Base-by-base conservation (phyloP, 805 yeast species). In the Saccharomyces jurei region DNA sequence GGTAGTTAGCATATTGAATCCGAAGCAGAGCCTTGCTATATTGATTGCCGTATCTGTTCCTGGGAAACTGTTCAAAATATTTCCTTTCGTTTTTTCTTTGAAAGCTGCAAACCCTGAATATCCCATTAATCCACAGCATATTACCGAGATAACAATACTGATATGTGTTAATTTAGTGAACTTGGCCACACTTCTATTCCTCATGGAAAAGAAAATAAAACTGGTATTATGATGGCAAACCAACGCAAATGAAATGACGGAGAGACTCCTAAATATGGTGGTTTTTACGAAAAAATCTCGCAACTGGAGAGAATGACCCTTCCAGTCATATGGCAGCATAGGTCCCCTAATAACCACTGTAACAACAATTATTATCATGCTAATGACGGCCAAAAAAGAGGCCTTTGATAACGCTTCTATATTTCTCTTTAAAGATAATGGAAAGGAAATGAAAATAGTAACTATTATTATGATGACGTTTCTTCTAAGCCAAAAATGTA, bases 201-300 rank as follows among this genome's bases (percentile, higher is more conserved):
- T 80, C 64, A 92, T 77, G 0, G 97, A 89, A 65, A 88, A 89
- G 73, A 84, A 91, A 48, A 91, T 92, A 64, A 91, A 86, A 29
- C 92, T 81, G 0, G 97, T 89, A 67, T 91, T 91, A 69, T 91
- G 98, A 66, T 91, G 98, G 66, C 98, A 91, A 3, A 91, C 97
- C 60, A 92, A 78, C 1, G 98, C 98, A 73, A 91, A 91, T 0
- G 97, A 89, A 31, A 91, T 89, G 50, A 91, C 96, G n/a, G 94
- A 85, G 28, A 91, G 82, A 2, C 97, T 96, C 69, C 91, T 96
- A 66, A 91, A 89, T 3, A 91, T 72, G 46, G 83, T 82, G 11
- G 77, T 69, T 58, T 84, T 84, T 50, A 89, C 65, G 4, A 88
- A 73, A 72, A 80, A 76, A 32, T 77, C 72, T 46, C 71, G 51